These are phyloP conservation scores for Phytophthora rubi DNA, from an alignment of 352 stramenopile species.

Conservation along the genomic window DNA sequence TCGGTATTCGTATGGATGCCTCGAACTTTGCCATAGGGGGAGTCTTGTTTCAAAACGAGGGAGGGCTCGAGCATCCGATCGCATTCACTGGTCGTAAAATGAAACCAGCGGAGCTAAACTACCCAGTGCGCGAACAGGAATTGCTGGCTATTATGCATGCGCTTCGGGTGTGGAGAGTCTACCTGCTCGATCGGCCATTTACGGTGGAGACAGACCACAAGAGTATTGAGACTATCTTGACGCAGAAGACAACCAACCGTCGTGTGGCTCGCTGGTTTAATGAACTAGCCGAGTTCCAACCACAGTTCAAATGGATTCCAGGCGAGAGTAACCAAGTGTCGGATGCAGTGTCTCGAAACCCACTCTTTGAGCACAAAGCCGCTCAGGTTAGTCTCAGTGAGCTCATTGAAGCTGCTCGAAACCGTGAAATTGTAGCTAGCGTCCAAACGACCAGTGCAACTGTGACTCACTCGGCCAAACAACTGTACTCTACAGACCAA, in stretches of 20 bases:
- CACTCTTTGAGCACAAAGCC: constrained; percentile 10
- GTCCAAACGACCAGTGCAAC: neutral
- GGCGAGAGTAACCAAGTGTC: neutral
- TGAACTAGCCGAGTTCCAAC: constrained; percentile 9
- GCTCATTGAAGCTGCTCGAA: neutral
- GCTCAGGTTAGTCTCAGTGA: constrained; percentile 6
- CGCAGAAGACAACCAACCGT: constrained; percentile 25
- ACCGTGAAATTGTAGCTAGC: constrained; percentile 16
- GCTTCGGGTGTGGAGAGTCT: constrained; percentile 11
- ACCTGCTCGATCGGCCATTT: constrained; percentile 16
- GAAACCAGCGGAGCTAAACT: constrained; percentile 17
- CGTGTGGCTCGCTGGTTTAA: constrained; percentile 23
- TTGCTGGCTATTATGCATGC: constrained; percentile 5
- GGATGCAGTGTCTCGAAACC: constrained; percentile 7
- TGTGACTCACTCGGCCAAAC: constrained; percentile 5
- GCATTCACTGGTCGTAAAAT: constrained; percentile 13
- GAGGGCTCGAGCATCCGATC: constrained; percentile 13
- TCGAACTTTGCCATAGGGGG: neutral
- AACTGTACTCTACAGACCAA: constrained; percentile 4
- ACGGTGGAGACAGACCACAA: constrained; percentile 25
- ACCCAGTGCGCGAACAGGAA: constrained; percentile 11
- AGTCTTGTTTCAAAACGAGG: constrained; percentile 17
- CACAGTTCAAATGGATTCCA: neutral
- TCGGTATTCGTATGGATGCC: constrained; percentile 12
- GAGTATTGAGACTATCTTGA: constrained; percentile 21